Conservation (phyloP, 2,329 filamentous ascomycete species). For the Pestalotiopsis sp. region DNA sequence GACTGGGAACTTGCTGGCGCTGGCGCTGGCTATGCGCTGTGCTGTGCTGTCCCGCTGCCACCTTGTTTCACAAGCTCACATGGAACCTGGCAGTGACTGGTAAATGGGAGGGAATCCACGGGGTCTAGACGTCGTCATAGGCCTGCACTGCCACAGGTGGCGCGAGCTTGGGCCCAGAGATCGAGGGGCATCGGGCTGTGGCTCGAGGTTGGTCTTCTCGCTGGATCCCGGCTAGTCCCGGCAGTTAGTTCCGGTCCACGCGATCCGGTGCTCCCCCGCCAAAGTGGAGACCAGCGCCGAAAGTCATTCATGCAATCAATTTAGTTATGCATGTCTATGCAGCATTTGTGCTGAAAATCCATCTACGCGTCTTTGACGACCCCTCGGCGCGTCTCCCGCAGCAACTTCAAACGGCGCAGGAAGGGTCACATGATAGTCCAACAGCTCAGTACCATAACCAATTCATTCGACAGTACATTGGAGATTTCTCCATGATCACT, state of each 20-base stretch:
- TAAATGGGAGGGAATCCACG: neutral
- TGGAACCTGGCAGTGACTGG: neutral
- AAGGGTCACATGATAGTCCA: neutral
- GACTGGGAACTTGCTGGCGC: neutral
- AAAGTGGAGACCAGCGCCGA: neutral
- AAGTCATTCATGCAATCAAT: neutral
- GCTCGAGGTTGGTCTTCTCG: neutral
- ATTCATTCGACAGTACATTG: neutral
- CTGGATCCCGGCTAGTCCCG: neutral
- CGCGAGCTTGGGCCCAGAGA: slow-evolving; percentile 5
- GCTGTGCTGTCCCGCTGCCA: neutral
- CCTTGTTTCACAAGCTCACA: slow-evolving; percentile 11
- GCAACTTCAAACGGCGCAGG: neutral
- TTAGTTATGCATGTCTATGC: neutral
- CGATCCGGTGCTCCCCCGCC: neutral
- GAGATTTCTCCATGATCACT: neutral
- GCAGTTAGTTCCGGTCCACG: neutral
- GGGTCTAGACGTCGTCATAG: neutral
- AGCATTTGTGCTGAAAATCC: neutral
- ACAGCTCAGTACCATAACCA: neutral
- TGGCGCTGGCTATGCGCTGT: too few relatives aligned
- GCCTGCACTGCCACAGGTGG: slow-evolving; percentile 11
- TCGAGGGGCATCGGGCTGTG: neutral
- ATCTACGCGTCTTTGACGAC: slow-evolving; percentile 1
- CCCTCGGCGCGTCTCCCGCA: slow-evolving; percentile 1